Evolutionary conservation across 352 stramenopile genomes (phyloP).

Genomic region (Phytophthora sp.): DNA sequence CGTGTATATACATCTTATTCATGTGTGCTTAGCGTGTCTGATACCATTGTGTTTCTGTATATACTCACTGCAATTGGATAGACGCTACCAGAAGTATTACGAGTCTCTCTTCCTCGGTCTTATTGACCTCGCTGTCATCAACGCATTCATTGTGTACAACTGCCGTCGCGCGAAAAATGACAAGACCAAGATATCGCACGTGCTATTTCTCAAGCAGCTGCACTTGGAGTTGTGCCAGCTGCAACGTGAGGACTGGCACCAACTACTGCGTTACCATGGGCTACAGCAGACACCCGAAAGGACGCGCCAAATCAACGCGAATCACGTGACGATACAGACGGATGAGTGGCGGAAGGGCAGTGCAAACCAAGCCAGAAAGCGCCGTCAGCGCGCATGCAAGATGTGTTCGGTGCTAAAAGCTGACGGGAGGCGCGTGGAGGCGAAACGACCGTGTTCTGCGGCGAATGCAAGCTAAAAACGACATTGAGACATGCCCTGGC

Average conservation of each 20-base stretch:
- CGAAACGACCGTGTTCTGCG: slow-evolving; percentile 4
- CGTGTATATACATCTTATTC: background rate
- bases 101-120: background rate
- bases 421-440: background rate
- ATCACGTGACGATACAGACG: background rate
- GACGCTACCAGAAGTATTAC: background rate
- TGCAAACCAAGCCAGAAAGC: background rate
- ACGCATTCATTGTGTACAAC: background rate
- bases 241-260: background rate
- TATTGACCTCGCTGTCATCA: background rate
- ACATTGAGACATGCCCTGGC: background rate
- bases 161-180: background rate
- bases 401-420: slow-evolving; percentile 4
- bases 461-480: slow-evolving; percentile 8
- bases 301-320: background rate
- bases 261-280: background rate
- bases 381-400: slow-evolving; percentile 1
- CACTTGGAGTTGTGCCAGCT: too few species aligned
- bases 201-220: background rate
- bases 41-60: background rate
- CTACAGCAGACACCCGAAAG: background rate
- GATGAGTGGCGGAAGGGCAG: slow-evolving; percentile 9
- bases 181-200: slow-evolving; percentile 3
- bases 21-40: background rate
- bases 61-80: background rate